phyloP scores from a whole-genome alignment of 2,329 filamentous ascomycete species.

The Fusarium devonianum region DNA sequence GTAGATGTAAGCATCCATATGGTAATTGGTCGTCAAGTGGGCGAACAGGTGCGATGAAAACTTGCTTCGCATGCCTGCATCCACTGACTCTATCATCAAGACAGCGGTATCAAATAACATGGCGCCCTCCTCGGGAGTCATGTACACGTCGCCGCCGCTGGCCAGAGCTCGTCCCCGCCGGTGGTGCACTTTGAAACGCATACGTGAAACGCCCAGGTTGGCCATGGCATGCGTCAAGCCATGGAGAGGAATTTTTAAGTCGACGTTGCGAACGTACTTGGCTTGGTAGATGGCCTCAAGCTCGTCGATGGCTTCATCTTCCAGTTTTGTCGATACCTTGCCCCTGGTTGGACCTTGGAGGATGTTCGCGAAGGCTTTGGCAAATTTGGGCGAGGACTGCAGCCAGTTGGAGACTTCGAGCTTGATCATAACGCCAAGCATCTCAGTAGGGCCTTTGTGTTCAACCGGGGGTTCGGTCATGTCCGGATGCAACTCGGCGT shows the following conservation, averaged over 20 bases:
- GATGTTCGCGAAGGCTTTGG: constrained; percentile 30
- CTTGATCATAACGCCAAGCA: constrained; percentile 53
- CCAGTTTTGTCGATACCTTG: constrained; percentile 11
- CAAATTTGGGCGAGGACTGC: constrained; percentile 31
- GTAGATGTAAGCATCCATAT: constrained; percentile 45
- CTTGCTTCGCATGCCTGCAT: constrained; percentile 32
- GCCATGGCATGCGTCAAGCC: constrained; percentile 34
- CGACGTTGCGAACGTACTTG: constrained; percentile 34
- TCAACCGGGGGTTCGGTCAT: constrained; percentile 56
- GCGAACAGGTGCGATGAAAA: constrained; percentile 42
- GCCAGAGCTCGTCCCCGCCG: constrained; percentile 29
- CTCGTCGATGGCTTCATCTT: constrained; percentile 39
- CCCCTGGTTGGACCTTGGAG: constrained; percentile 2
- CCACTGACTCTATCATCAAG: constrained; percentile 34
- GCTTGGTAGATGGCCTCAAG: constrained; percentile 37
- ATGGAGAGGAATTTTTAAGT: constrained; percentile 43
- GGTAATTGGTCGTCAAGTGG: constrained; percentile 38
- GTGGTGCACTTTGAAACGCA: constrained; percentile 43
- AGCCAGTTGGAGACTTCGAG: constrained; percentile 42
- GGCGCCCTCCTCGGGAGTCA: constrained; percentile 35
- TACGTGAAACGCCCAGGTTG: constrained; percentile 35
- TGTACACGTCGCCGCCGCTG: constrained; percentile 6
- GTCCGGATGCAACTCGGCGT: constrained; percentile 58
- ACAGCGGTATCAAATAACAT: constrained; percentile 38
- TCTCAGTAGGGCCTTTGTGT: constrained; percentile 61